Percentiles rank a stretch among this genome's conserved stretches.
These are phyloP conservation scores for Nakazawaea laoshanensis DNA, from an alignment of 805 yeast genomes.

Conservation along the genomic window DNA sequence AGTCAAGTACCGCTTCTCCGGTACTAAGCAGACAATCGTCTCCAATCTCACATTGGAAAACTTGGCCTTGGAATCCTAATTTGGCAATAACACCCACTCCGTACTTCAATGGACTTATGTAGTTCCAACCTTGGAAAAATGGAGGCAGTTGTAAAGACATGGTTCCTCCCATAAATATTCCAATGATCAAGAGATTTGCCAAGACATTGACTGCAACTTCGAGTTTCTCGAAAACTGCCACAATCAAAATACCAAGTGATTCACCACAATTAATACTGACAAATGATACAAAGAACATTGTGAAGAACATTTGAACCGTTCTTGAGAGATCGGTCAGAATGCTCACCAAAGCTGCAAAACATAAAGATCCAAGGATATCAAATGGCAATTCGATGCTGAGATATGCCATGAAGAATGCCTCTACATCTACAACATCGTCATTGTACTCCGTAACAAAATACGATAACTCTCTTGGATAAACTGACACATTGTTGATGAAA, in stretches of 20 bases:
- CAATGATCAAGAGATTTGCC: constrained; percentile 48
- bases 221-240: constrained; percentile 52
- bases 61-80: constrained; percentile 39
- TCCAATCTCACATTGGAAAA: constrained; percentile 33
- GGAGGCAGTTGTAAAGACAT: constrained; percentile 63
- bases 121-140: constrained; percentile 56
- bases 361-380: constrained; percentile 42
- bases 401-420: constrained; percentile 47
- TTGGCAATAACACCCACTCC: constrained; percentile 47
- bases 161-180: constrained; percentile 70
- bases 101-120: constrained; percentile 60
- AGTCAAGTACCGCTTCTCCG: constrained; percentile 41
- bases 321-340: constrained; percentile 62
- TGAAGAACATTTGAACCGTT: constrained; percentile 53
- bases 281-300: constrained; percentile 41
- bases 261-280: constrained; percentile 59
- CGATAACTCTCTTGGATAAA: constrained; percentile 58
- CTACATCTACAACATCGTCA: constrained; percentile 57
- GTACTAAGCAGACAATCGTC: constrained; percentile 35
- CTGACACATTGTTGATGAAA: constrained; percentile 56
- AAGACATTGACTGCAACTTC: constrained; percentile 67
- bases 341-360: constrained; percentile 50
- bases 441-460: constrained; percentile 62
- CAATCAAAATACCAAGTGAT: constrained; percentile 63
- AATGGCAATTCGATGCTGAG: constrained; percentile 49